Base-by-base conservation (phyloP, 1,284 basidiomycete species). In the Trichosporon sp. region DNA sequence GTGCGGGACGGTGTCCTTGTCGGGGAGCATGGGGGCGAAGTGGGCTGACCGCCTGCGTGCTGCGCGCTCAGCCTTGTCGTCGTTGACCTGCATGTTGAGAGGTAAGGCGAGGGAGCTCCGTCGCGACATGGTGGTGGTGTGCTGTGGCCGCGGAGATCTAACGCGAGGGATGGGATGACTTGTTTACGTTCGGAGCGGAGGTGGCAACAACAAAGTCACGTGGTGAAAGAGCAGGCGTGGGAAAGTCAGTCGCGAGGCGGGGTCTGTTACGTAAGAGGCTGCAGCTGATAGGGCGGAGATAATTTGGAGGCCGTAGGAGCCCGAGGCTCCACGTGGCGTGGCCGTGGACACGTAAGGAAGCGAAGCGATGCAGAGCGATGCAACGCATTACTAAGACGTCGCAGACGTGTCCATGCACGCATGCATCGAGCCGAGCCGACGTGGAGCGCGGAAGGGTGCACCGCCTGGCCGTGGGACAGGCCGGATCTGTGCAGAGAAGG, bases 51-150 rank as follows among this genome's bases (percentile, higher is more conserved):
- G 79, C 18, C 80, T 69, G 18, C 80, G 62, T 1, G 75, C 73
- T 0, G 80, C 78, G 21, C 78, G 78, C 58, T 82, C 80, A 2
- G 79, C 77, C 7, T 66, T 73, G 65, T 82, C 80, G 71, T 80
- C 78, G 72, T 80, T 81, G 51, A 78, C 69, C 25, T 66, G 64
- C 38, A 73, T 72, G 58, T 73, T 73, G 56, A 31, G 56, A 31
- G 56, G 29, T n/a, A 60, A 5, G 15, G 56, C 56, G 27, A 60
- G 27, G 6, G 56, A 60, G 56, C 56, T 60, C 56, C 56, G 29
- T 60, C 56, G 15, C 18, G 56, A 60, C 56, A 60, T 60, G 56
- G 31, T 60, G 27, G 47, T 21, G 47, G 47, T 9, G 8, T 51
- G 47, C 47, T 27, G 3, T 58, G 29, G 53, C 27, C 27, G 27